These are phyloP conservation scores for Hirschfeldia incana DNA, from an alignment of 345 rosid genomes.

Conservation along the genomic window DNA sequence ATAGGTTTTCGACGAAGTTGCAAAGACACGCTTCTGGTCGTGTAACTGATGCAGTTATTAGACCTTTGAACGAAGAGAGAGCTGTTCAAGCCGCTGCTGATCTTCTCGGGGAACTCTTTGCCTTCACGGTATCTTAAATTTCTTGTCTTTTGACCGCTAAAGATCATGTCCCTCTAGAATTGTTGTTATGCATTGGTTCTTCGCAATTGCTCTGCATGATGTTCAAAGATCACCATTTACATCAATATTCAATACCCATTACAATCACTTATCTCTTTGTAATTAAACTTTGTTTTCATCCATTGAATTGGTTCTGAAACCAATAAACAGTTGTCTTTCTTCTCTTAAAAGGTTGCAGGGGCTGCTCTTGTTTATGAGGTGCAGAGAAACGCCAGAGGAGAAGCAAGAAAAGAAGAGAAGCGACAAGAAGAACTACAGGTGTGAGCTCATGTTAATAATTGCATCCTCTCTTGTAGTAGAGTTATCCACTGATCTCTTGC, in stretches of 20 bases:
- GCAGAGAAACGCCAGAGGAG: constrained; percentile 79
- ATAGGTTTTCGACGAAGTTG: constrained; percentile 61
- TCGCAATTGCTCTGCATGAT: background rate
- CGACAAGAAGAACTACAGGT: constrained; percentile 63
- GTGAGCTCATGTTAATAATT: constrained; percentile 32
- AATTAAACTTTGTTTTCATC: background rate
- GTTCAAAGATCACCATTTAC: background rate
- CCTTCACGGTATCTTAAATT: constrained; percentile 60
- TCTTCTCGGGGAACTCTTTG: constrained; percentile 83
- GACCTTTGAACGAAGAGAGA: constrained; percentile 78
- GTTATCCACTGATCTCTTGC: background rate
- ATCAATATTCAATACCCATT: background rate
- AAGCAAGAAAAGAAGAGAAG: constrained; percentile 77
- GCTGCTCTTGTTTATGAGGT: constrained; percentile 73
- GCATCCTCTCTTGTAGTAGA: background rate
- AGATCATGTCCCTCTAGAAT: background rate
- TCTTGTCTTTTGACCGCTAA: constrained; percentile 16
- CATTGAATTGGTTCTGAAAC: constrained; percentile 13
- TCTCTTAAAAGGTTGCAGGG: constrained; percentile 61
- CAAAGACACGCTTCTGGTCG: constrained; percentile 74
- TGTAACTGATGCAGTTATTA: constrained; percentile 64
- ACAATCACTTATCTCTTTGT: background rate
- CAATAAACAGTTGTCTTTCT: background rate
- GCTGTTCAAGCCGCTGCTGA: constrained; percentile 88
- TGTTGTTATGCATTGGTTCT: background rate